phyloP scores from a whole-genome alignment of 805 yeast genomes.

The Spathaspora passalidarum region DNA sequence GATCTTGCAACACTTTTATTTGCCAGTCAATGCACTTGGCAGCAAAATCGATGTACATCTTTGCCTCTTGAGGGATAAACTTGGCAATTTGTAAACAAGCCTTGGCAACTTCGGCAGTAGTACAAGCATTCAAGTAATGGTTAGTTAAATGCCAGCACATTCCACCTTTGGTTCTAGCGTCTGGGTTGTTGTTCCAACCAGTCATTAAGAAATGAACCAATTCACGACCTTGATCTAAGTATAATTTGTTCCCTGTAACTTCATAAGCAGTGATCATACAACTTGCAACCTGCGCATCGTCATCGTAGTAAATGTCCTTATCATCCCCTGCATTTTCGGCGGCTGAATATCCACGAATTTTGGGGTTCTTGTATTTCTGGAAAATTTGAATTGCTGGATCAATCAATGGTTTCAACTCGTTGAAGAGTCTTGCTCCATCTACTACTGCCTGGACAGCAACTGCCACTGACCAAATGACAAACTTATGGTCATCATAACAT shows the following conservation, averaged over 20 bases:
- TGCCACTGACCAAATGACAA: slow-evolving; percentile 67
- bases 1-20: slow-evolving; percentile 49
- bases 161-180: slow-evolving; percentile 52
- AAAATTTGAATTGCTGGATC: slow-evolving; percentile 50
- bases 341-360: slow-evolving; percentile 59
- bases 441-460: slow-evolving; percentile 65
- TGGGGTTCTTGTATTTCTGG: slow-evolving; percentile 48
- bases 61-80: slow-evolving; percentile 47
- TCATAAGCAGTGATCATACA: slow-evolving; percentile 66
- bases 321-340: slow-evolving; percentile 59
- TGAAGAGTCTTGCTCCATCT: slow-evolving; percentile 58
- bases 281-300: slow-evolving; percentile 71
- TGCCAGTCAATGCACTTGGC: slow-evolving; percentile 58
- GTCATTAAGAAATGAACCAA: slow-evolving; percentile 61
- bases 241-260: slow-evolving; percentile 54
- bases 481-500: slow-evolving; percentile 47
- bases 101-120: slow-evolving; percentile 65
- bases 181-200: slow-evolving; percentile 52
- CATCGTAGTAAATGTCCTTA: slow-evolving; percentile 67
- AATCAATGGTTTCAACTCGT: slow-evolving; percentile 51
- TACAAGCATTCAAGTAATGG: slow-evolving; percentile 60
- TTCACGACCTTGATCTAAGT: slow-evolving; percentile 55
- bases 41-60: slow-evolving; percentile 55
- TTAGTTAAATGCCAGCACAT: slow-evolving; percentile 64
- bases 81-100: slow-evolving; percentile 56